Percentiles rank a stretch among this genome's conserved stretches.
Conservation (phyloP, 805 yeast genomes). For the Kuraishia piskuri region DNA sequence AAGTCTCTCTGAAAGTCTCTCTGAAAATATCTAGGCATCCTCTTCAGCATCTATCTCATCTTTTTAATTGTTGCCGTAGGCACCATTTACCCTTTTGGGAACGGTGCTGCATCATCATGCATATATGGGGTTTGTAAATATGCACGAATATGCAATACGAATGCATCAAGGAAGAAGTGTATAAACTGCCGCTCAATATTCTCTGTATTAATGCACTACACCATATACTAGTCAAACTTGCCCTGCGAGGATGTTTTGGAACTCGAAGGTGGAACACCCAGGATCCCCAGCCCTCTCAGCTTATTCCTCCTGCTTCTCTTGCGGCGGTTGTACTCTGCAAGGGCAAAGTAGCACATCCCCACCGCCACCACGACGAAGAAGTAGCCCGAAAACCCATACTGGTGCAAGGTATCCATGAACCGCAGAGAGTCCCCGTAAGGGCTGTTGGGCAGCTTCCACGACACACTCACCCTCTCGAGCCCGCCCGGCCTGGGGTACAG, state of each 20-base stretch:
- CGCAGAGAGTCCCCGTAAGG: slow-evolving; percentile 31
- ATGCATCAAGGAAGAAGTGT: too few species aligned
- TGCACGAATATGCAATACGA: too few species aligned
- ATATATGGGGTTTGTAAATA: too few species aligned
- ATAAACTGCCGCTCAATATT: too few species aligned
- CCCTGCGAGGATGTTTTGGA: not conserved
- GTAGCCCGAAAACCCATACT: slow-evolving; percentile 36
- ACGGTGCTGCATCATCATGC: too few species aligned
- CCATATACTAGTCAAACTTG: slow-evolving; percentile 2
- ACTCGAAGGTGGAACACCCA: not conserved
- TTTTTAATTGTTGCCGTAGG: too few species aligned
- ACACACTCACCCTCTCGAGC: slow-evolving; percentile 1
- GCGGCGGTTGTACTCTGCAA: not conserved
- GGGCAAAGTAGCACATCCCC: not conserved
- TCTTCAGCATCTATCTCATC: too few species aligned
- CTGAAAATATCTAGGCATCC: too few species aligned
- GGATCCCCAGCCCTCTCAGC: slow-evolving; percentile 2
- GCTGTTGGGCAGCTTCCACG: slow-evolving; percentile 16
- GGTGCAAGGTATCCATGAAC: slow-evolving; percentile 35
- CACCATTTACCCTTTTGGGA: too few species aligned
- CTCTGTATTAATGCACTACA: too few species aligned
- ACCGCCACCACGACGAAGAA: slow-evolving; percentile 11
- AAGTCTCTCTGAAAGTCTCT: too few species aligned
- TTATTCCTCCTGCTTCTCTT: not conserved
- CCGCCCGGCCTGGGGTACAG: slow-evolving; percentile 4